A percentile compares a stretch with the other conserved stretches of the same genome.
Conservation (phyloP, 2,329 filamentous ascomycete species). For the Monosporascus sp. region DNA sequence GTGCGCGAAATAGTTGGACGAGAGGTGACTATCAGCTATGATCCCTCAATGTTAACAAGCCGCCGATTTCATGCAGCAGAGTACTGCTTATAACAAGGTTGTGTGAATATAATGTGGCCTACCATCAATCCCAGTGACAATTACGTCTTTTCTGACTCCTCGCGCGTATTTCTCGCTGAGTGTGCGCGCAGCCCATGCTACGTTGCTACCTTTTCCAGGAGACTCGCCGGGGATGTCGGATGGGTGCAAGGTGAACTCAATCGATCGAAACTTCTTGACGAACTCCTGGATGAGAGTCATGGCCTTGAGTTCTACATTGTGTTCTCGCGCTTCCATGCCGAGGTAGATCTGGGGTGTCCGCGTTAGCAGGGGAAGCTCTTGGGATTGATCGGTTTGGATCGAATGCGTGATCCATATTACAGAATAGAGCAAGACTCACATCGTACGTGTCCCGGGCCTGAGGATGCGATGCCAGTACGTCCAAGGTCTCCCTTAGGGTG, state of each 20-base stretch:
- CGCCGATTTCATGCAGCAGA: no score
- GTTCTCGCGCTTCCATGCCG: constrained; percentile 67
- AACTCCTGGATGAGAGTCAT: constrained; percentile 57
- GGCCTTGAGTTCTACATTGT: constrained; percentile 56
- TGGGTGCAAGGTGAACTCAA: constrained; percentile 65
- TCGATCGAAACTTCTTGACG: constrained; percentile 58
- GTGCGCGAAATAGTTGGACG: constrained; percentile 60
- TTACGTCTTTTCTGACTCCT: constrained; percentile 51
- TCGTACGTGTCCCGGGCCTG: constrained; percentile 61
- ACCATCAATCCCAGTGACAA: constrained; percentile 71
- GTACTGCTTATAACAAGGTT: no score
- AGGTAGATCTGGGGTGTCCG: constrained; percentile 53
- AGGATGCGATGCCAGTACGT: constrained; percentile 62
- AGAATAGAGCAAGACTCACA: constrained; percentile 42
- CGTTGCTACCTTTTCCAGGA: constrained; percentile 70
- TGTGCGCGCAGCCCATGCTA: constrained; percentile 64
- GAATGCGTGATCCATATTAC: not conserved
- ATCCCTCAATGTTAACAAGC: no score
- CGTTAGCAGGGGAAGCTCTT: constrained; percentile 5
- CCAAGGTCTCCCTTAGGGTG: constrained; percentile 62
- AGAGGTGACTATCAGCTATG: constrained; percentile 66
- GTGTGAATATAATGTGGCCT: constrained; percentile 26
- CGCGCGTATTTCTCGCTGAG: constrained; percentile 57
- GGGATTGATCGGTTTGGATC: not conserved
- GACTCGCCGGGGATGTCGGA: constrained; percentile 61